These are phyloP conservation scores for Xylaria bambusicola DNA, from an alignment of 495 filamentous ascomycete genomes.

Conservation along the genomic window DNA sequence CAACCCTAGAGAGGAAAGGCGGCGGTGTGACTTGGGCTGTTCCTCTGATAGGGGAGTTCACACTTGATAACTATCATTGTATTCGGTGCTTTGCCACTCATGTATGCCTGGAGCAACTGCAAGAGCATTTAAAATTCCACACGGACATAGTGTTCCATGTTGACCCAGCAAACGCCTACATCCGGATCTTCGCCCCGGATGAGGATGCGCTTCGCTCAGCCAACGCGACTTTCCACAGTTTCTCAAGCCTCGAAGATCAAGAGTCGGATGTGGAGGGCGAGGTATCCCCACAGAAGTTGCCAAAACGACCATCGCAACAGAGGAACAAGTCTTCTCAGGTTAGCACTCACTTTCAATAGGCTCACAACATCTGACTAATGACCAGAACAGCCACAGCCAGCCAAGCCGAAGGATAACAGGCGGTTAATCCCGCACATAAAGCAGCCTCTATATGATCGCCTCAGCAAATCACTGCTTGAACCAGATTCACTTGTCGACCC, in stretches of 20 bases:
- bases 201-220: slow-evolving; percentile 28
- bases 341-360: slow-evolving; percentile 4
- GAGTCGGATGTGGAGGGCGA: slow-evolving; percentile 30
- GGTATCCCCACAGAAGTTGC: slow-evolving; percentile 30
- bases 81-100: slow-evolving; percentile 48
- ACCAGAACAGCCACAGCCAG: slow-evolving; percentile 19
- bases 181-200: slow-evolving; percentile 29
- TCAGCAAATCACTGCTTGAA: slow-evolving; percentile 49
- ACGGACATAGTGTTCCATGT: slow-evolving; percentile 47
- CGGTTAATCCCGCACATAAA: slow-evolving; percentile 49
- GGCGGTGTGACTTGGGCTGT: slow-evolving; percentile 45
- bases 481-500: slow-evolving; percentile 47
- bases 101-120: slow-evolving; percentile 44
- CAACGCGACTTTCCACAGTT: slow-evolving; percentile 24
- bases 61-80: slow-evolving; percentile 45
- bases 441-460: slow-evolving; percentile 52
- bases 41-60: slow-evolving; percentile 43
- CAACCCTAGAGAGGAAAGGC: slow-evolving; percentile 29
- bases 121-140: slow-evolving; percentile 48
- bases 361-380: slow-evolving; percentile 10
- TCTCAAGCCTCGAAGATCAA: slow-evolving; percentile 22
- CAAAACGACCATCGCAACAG: slow-evolving; percentile 25
- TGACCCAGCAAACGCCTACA: slow-evolving; percentile 30
- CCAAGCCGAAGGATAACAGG: slow-evolving; percentile 29
- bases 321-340: slow-evolving; percentile 23